Evolutionary conservation across 371 early-diverging fungal genomes (phyloP).

Genomic region (Fennellomyces sp.): DNA sequence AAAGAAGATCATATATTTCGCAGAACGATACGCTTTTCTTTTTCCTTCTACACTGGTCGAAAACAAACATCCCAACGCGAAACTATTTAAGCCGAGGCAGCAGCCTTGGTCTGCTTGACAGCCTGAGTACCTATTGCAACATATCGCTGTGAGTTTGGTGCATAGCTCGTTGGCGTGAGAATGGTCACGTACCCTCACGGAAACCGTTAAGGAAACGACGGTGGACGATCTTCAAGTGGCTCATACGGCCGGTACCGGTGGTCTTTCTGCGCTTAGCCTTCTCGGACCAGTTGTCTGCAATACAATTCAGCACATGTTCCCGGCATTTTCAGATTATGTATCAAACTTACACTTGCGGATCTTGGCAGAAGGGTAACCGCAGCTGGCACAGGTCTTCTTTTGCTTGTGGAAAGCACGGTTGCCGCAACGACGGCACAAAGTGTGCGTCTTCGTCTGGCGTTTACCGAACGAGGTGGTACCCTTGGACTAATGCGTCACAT

Average conservation of each 20-base stretch:
- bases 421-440: slow-evolving; percentile 98
- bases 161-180: not conserved
- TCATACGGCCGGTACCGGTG: slow-evolving; percentile 99
- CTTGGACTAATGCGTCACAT: slow-evolving; percentile 98
- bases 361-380: slow-evolving; percentile 99
- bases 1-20: not conserved
- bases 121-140: slow-evolving; percentile 6
- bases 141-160: not conserved
- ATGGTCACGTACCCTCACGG: slow-evolving; percentile 73
- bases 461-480: slow-evolving; percentile 99
- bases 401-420: slow-evolving; percentile 99
- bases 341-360: slow-evolving; percentile 86
- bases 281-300: slow-evolving; percentile 89
- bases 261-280: slow-evolving; percentile 98
- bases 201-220: slow-evolving; percentile 98
- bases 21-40: not conserved
- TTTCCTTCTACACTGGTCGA: too few relatives aligned
- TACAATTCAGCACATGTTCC: not conserved
- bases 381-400: slow-evolving; percentile 99
- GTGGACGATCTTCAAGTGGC: slow-evolving; percentile 92
- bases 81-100: slow-evolving; percentile 1
- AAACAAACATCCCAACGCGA: not conserved
- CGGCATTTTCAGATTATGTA: not conserved
- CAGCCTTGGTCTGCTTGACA: slow-evolving; percentile 8
- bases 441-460: slow-evolving; percentile 99